Base-by-base conservation (phyloP, 2,329 filamentous ascomycete species). In the Alternaria alternata region DNA sequence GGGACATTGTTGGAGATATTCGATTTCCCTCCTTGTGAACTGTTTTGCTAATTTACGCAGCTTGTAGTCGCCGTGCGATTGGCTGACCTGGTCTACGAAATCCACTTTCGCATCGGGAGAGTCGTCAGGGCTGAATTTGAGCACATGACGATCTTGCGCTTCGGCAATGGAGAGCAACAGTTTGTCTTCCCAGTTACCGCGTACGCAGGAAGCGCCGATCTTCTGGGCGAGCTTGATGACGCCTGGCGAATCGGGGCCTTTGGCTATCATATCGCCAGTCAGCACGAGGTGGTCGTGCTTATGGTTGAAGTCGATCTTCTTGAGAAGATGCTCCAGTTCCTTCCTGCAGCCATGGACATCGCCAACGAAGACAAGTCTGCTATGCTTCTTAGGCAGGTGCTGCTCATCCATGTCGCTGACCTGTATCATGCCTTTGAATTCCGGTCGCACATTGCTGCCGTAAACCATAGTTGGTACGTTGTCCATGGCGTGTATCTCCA, bases 171-270 rank as follows among this genome's bases (percentile, higher is more conserved):
- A 85, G 8, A 90, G 84, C n/a, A 98, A 84, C 20, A 97, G 84
- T 22, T 89, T 86, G 76, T 98, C 94, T 76, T 99, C 95, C 80
- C 97, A 92, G 79, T 97, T 97, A 18, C 95, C 95, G 51, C 94
- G 89, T 8, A 98, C 93, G 63, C 88, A 92, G 30, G 89, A 92
- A 22, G 94, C 94, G 51, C 87, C 86, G 38, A 94, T 80, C 14
- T 86, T 80, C 75, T 93, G 91, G 38, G 92, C 89, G 42, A 93
- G 83, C 59, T 90, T 87, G 48, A 98, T 84, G 1, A 97, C 92
- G 38, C 89, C 92, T 1, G 84, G 72, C 32, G 91, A 94, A 78
- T 97, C 89, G 11, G 94, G 93, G 0, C 94, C 74, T 70, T 97
- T 97, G 74, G 89, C 89, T 68, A 98, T 75, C 67, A 81, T 75